These are phyloP conservation scores for Aaosphaeria arxii DNA, from an alignment of 2,329 filamentous ascomycete genomes.

Conservation along the genomic window DNA sequence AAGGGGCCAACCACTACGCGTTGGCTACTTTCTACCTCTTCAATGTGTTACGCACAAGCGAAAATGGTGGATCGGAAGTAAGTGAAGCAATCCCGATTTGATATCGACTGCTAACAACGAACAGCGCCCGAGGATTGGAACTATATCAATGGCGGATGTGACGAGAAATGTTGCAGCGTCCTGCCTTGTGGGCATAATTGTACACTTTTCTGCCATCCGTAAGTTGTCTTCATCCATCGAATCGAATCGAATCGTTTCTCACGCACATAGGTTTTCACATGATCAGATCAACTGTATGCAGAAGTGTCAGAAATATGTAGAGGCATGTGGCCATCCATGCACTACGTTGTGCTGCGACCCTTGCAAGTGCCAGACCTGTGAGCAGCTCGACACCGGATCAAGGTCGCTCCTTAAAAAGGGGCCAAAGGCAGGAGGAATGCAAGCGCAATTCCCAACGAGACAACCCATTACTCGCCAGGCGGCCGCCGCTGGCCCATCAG, in stretches of 20 bases:
- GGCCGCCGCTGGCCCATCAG: too few relatives aligned
- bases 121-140: constrained; percentile 23
- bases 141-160: constrained; percentile 28
- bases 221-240: constrained; percentile 2
- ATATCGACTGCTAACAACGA: not conserved
- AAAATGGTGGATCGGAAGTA: constrained; percentile 47
- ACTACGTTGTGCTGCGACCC: constrained; percentile 23
- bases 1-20: constrained; percentile 24
- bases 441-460: too few relatives aligned
- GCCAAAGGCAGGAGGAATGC: too few relatives aligned
- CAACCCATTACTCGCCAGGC: too few relatives aligned
- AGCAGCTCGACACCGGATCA: too few relatives aligned
- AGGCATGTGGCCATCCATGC: constrained; percentile 29
- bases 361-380: constrained; percentile 18
- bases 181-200: constrained; percentile 35
- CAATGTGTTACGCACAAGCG: constrained; percentile 59
- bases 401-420: too few relatives aligned
- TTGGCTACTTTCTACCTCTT: constrained; percentile 58
- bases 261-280: constrained; percentile 19
- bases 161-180: constrained; percentile 18
- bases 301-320: constrained; percentile 17
- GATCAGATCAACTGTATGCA: constrained; percentile 30
- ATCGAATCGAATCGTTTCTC: not conserved
- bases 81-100: not conserved
- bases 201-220: constrained; percentile 32